Percentiles rank a stretch among this genome's conserved stretches.
phyloP scores from a whole-genome alignment of 1,139 yeast species.

The Geotrichum aggregatum region DNA sequence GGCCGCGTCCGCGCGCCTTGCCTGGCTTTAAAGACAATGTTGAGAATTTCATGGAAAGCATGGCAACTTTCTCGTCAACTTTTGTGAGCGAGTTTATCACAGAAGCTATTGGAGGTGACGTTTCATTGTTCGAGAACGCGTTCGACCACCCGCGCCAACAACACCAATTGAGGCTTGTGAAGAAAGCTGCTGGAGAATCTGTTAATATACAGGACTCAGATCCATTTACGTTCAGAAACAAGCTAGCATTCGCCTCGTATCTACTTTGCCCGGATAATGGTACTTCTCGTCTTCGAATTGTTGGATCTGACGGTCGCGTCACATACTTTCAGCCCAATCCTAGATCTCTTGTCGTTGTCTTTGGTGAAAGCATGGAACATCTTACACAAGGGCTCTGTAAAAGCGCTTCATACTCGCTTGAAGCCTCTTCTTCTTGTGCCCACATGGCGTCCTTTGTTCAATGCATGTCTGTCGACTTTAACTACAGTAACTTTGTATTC shows the following conservation, averaged over 20 bases:
- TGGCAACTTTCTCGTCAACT: constrained; percentile 6
- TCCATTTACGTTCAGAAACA: constrained; percentile 6
- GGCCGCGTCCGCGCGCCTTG: constrained; percentile 7
- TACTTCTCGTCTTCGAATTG: constrained; percentile 4
- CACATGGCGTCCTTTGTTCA: constrained; percentile 14
- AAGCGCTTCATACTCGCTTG: constrained; percentile 11
- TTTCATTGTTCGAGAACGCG: constrained; percentile 6
- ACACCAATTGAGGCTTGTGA: constrained; percentile 1
- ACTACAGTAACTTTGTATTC: constrained; percentile 13
- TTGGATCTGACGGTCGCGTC: constrained; percentile 11
- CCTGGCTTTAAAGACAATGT: constrained; percentile 13
- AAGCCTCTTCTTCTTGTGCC: background rate
- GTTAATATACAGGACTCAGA: background rate
- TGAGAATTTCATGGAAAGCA: background rate
- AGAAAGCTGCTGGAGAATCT: background rate
- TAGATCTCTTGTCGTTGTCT: constrained; percentile 8
- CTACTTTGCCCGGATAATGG: constrained; percentile 1
- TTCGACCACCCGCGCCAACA: constrained; percentile 2
- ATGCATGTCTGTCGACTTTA: constrained; percentile 17
- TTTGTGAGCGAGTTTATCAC: constrained; percentile 6
- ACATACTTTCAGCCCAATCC: constrained; percentile 1
- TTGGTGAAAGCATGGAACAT: constrained; percentile 9
- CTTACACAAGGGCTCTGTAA: constrained; percentile 6
- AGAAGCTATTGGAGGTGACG: constrained; percentile 13
- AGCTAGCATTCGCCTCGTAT: constrained; percentile 10